Conservation (phyloP, 345 rosid genomes). For the Eucalyptus urophylla region DNA sequence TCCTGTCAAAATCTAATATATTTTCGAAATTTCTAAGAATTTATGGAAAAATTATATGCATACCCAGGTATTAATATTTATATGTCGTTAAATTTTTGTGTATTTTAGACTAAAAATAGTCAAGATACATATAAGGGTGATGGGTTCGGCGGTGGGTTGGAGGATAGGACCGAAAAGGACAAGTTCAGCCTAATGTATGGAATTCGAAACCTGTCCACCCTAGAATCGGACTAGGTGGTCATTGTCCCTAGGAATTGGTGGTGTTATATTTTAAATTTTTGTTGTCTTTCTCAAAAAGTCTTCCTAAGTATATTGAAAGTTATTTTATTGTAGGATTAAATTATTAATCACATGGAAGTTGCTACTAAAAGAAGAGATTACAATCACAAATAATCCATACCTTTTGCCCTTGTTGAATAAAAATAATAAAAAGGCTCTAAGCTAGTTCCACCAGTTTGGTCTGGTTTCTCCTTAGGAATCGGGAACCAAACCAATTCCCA, state of each 20-base stretch:
- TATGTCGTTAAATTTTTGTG: rapidly evolving
- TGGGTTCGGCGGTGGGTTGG: neutral
- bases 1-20: neutral
- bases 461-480: rapidly evolving
- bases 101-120: neutral
- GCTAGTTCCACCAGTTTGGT: rapidly evolving
- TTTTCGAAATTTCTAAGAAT: neutral
- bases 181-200: neutral
- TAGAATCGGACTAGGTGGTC: rapidly evolving
- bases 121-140: neutral
- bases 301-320: neutral
- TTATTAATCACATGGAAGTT: neutral
- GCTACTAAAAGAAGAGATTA: neutral
- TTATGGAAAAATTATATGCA: neutral
- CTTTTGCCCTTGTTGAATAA: neutral
- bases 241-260: rapidly evolving
- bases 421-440: neutral
- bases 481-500: too few relatives aligned
- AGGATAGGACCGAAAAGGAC: rapidly evolving
- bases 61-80: neutral
- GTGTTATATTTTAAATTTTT: neutral
- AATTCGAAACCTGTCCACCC: neutral
- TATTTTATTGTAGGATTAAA: neutral
- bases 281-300: neutral
- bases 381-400: neutral